These are phyloP conservation scores for Neonectria faginata DNA, from an alignment of 2,329 filamentous ascomycete species.

Conservation along the genomic window DNA sequence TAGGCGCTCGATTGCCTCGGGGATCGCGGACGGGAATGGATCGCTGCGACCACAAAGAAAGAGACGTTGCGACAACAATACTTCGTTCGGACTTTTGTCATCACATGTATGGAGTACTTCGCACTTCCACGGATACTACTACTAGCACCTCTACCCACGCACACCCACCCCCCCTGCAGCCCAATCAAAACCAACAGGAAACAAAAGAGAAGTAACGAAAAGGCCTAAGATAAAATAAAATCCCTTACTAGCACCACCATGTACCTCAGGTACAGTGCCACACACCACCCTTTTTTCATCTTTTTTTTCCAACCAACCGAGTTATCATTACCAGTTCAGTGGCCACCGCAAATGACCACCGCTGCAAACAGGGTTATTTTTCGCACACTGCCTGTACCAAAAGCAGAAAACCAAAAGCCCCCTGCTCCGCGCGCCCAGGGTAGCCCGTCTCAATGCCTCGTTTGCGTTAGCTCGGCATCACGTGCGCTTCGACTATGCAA, in stretches of 20 bases:
- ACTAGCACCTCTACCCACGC: constrained; percentile 8
- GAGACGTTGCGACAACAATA: neutral
- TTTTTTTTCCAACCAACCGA: neutral
- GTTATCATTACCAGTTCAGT: constrained; percentile 6
- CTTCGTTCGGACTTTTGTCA: neutral
- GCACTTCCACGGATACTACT: constrained; percentile 13
- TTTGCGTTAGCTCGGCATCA: constrained; percentile 15
- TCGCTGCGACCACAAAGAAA: constrained; percentile 15
- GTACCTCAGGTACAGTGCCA: constrained; percentile 20
- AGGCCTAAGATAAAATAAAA: constrained; percentile 15
- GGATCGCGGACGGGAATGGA: constrained; percentile 7
- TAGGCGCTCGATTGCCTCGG: neutral
- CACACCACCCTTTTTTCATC: neutral
- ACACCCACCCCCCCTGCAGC: constrained; percentile 18
- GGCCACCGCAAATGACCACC: constrained; percentile 20
- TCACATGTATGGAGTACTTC: neutral
- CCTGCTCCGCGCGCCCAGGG: neutral
- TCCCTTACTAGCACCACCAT: constrained; percentile 17
- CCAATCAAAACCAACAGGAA: constrained; percentile 14
- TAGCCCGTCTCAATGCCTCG: neutral
- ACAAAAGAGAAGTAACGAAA: constrained; percentile 15
- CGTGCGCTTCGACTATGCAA: constrained; percentile 20
- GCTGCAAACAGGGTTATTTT: constrained; percentile 13
- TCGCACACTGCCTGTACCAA: neutral
- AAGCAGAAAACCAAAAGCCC: neutral